Evolutionary conservation across 2,329 filamentous ascomycete genomes (phyloP), one percentile per base, ranked within the genome.

Genomic region (Diaporthe eres): DNA sequence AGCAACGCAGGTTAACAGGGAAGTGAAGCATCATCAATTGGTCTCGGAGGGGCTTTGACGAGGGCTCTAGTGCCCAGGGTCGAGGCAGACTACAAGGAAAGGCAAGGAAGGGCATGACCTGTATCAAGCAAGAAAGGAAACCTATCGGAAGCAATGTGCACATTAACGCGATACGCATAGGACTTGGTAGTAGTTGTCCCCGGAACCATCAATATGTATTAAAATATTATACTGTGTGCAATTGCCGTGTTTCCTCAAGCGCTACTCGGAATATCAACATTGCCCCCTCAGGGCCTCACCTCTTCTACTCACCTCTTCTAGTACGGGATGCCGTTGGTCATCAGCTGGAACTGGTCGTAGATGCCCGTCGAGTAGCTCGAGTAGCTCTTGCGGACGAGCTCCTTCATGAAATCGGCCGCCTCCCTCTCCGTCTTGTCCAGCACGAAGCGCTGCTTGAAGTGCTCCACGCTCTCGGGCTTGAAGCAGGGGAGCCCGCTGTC

Each of bases 241-340:
- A 28, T 42, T 12, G 31, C 65, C 47, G 31, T 39, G n/a, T 68
- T 68, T 68, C 65, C 44, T 39, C 47, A 68, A 53, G 65, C 25
- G 63, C 65, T 47, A 31, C 17, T 25, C 37, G 65, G 58, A 65
- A 65, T 39, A 53, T 68, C 47, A 37, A 58, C 13, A 51, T 8
- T 19, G 61, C 6, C 19, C 39, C 13, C 34, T n/a, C 34, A 44
- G 19, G 34, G 25, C 34, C n/a, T 22, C n/a, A 42, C 6, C 47
- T 39, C 10, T 13, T 42, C 80, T 89, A 98, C n/a, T 22, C n/a
- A 42, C 6, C 47, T 39, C 10, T 13, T 42, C 80, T 89, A 98
- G 82, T 97, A 98, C 47, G 97, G 97, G 84, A 99, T 99, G 9
- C 96, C 97, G 82, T 99, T 98, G 44, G 97, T 98, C 85, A 98